Evolutionary conservation across 208 protist genomes (phyloP), one percentile per base, ranked within the genome.

Genomic region (Trypanosoma vivax): DNA sequence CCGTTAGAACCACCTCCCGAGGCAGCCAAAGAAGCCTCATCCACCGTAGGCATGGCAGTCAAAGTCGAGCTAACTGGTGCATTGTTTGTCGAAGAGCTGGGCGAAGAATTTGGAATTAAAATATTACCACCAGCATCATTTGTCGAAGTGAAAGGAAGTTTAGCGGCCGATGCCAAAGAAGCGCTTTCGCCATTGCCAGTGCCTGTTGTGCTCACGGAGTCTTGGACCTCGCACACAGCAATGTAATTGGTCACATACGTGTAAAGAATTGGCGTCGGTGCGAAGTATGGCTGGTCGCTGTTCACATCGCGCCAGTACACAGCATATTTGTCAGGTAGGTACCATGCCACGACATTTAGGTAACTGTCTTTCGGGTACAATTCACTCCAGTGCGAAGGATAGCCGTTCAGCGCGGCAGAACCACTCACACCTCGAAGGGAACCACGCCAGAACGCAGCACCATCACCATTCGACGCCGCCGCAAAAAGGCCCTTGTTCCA

Each of bases 381-480:
- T 24, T 19, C n/a, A 21, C 39, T 19, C 39, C 39, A 43, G 23
- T 24, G n/a, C 5, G 39, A 43, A 9, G 39, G 39, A n/a, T 43
- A 43, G n/a, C 39, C 39, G 23, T 43, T 43, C 39, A 43, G 6
- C 23, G 39, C 6, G 0, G 10, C 39, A 9, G 39, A 7, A 19
- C 9, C 6, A 19, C 10, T 6, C 6, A 9, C 6, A 6, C n/a
- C n/a, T 6, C 6, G 6, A 19, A 24, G 23, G 6, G 46, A 50
- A 34, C 30, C 27, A 34, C 46, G 30, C 27, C 46, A 50, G 18
- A 50, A 37, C 46, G 46, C 46, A 11, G 30, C 27, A 6, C 46
- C 29, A 16, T 39, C n/a, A 9, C 18, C 18, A 34, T 50, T 16
- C 6, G 46, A 23, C 13, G 14, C 9, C 9, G 46, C 29, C 46